Evolutionary conservation across 2,329 filamentous ascomycete genomes (phyloP), one percentile per base, ranked within the genome.

Genomic region (Apiospora sp.): DNA sequence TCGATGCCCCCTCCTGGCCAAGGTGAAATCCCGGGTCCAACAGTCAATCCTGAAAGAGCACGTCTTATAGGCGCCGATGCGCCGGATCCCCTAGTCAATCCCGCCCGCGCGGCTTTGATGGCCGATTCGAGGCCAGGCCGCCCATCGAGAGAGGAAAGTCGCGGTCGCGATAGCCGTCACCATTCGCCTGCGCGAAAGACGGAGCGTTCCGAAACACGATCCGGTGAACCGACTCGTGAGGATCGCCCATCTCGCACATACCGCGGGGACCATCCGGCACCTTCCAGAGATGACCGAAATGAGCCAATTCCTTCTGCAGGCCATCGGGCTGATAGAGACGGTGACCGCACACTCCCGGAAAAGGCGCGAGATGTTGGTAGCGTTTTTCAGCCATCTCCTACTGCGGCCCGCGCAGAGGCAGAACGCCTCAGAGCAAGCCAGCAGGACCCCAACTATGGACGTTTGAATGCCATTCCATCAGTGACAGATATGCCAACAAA

Each of bases 381-480:
- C 19, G 75, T 77, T 72, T 89, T 83, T 78, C 84, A 80, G 75
- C 82, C 77, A 54, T 83, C 79, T 46, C 73, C 80, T 67, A 69
- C 79, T 68, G 49, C 72, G 37, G 73, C 83, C 34, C 84, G 84
- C 51, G 79, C 81, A 1, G 89, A 91, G 43, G 76, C 82, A 3
- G 88, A 90, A 67, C 86, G 89, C 75, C 84, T 85, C 49, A 83
- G 86, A 74, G 76, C 86, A 27, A 84, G 83, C 71, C 86, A 88
- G 73, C 87, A 90, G 75, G 90, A 92, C 78, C 87, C 88, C 22
- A 90, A 88, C 72, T 92, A 92, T 76, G 90, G 90, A 41, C 88
- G 90, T 2, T 83, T 92, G 68, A 91, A 89, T 74, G 82, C 87
- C 1, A 85, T 87, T 69, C 83, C 86, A 68, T 83, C 84, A 34